Percentiles rank a stretch among this genome's conserved stretches.
phyloP scores from a whole-genome alignment of 1,284 basidiomycete species.

The Agaricales sp. region DNA sequence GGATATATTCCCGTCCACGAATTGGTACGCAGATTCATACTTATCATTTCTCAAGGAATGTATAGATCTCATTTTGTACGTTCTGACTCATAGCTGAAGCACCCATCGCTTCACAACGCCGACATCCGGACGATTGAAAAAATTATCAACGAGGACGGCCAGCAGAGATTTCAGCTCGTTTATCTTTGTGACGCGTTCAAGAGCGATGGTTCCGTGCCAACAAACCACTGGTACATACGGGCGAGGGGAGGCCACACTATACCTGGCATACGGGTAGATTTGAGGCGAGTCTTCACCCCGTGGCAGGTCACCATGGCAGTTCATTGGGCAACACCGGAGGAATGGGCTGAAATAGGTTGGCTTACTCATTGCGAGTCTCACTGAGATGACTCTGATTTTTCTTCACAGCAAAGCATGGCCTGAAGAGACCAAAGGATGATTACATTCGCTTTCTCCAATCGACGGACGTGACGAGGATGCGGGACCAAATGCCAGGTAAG shows the following conservation, averaged over 20 bases:
- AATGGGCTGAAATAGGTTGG: not conserved
- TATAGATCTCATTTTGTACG: not conserved
- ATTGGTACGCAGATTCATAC: not conserved
- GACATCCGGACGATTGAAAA: not conserved
- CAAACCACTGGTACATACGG: not conserved
- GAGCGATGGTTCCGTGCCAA: not conserved
- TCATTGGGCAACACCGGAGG: not conserved
- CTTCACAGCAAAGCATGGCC: not conserved
- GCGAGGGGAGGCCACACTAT: not conserved
- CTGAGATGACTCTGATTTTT: not conserved
- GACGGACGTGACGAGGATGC: not conserved
- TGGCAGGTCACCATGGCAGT: not conserved
- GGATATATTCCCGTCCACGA: not conserved
- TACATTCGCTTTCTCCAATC: slow-evolving; percentile 1
- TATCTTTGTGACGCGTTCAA: not conserved
- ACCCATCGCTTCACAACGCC: not conserved
- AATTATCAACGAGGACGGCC: not conserved
- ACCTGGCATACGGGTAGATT: not conserved
- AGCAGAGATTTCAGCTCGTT: not conserved
- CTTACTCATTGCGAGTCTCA: not conserved
- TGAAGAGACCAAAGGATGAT: not conserved
- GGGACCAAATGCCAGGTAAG: not conserved
- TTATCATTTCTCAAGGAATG: not conserved
- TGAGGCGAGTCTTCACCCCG: not conserved
- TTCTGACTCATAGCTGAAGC: not conserved